Percentiles rank a stretch among this genome's conserved stretches.
These are phyloP conservation scores for Diplosphaera chodatii DNA, from an alignment of 139 green algal species.

Conservation along the genomic window DNA sequence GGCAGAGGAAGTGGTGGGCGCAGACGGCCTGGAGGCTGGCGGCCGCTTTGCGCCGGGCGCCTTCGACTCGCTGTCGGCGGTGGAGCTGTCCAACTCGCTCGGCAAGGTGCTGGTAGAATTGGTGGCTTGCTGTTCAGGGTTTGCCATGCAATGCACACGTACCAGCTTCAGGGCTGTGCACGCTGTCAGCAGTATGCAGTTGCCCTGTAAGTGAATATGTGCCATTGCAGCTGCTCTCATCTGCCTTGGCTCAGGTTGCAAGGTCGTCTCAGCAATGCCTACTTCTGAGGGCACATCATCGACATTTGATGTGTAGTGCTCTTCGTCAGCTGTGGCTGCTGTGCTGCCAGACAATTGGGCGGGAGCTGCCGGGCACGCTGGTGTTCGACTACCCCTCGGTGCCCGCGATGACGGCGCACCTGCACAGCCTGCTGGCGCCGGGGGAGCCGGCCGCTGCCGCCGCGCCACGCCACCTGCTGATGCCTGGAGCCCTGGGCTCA, in stretches of 20 bases:
- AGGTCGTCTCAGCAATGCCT: no score
- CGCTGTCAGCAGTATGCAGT: no score
- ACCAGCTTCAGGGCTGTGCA: no score
- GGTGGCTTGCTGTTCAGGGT: no score
- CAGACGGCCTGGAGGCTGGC: neutral
- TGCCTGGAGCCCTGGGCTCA: neutral
- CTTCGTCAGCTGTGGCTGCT: no score
- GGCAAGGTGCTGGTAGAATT: no score
- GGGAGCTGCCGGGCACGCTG: constrained; percentile 45
- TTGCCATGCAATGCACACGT: no score
- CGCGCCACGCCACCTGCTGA: neutral
- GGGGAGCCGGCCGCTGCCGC: neutral
- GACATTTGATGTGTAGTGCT: no score
- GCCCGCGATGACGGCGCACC: constrained; percentile 25
- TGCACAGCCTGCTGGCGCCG: constrained; percentile 9
- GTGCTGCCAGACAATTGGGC: constrained; percentile 11
- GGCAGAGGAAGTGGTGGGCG: neutral
- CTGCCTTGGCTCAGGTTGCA: no score
- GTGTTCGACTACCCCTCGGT: constrained; percentile 77
- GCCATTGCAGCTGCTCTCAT: no score
- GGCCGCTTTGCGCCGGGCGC: constrained; percentile 20
- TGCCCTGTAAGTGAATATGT: no score
- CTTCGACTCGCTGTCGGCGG: constrained; percentile 64
- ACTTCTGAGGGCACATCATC: no score
- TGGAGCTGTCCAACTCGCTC: constrained; percentile 54